phyloP scores from a whole-genome alignment of 2,329 filamentous ascomycete species.

The Fusarium devonianum region DNA sequence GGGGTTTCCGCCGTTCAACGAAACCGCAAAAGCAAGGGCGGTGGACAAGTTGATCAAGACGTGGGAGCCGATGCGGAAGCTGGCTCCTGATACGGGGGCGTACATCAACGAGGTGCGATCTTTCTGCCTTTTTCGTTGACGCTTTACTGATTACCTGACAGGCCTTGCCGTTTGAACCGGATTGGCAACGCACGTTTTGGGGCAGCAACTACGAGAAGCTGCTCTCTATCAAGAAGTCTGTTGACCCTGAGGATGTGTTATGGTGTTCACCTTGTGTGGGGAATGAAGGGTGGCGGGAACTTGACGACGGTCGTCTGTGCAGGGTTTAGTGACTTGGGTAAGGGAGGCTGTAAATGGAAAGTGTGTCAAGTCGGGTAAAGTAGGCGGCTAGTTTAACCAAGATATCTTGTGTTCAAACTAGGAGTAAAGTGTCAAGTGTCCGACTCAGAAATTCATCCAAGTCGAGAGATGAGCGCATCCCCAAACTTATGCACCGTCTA shows the following conservation, averaged over 20 bases:
- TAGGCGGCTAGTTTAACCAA: too few relatives aligned
- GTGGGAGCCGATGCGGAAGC: conserved; percentile 47
- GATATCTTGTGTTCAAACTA: too few relatives aligned
- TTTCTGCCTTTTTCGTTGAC: accelerated
- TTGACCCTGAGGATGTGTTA: conserved; percentile 58
- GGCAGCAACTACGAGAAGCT: conserved; percentile 55
- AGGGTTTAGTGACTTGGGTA: conserved; percentile 12
- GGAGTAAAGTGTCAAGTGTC: too few relatives aligned
- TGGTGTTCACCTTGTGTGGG: conserved; percentile 59
- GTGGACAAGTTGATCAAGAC: conserved; percentile 38
- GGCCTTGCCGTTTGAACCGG: conserved; percentile 48
- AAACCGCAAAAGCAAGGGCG: conserved; percentile 39
- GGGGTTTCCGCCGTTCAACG: conserved; percentile 45
- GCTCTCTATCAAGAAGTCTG: conserved; percentile 51
- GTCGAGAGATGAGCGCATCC: too few relatives aligned
- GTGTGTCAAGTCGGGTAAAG: too few relatives aligned
- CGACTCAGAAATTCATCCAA: too few relatives aligned
- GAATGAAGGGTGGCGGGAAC: conserved; percentile 50
- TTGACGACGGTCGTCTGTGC: conserved; percentile 38
- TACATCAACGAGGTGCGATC: conserved; percentile 55
- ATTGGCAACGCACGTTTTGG: conserved; percentile 53
- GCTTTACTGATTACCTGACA: background rate
- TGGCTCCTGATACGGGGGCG: conserved; percentile 52
- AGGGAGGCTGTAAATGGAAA: too few relatives aligned
- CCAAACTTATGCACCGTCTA: too few relatives aligned